These are phyloP conservation scores for Physaria fendleri DNA, from an alignment of 345 rosid genomes.

Conservation along the genomic window DNA sequence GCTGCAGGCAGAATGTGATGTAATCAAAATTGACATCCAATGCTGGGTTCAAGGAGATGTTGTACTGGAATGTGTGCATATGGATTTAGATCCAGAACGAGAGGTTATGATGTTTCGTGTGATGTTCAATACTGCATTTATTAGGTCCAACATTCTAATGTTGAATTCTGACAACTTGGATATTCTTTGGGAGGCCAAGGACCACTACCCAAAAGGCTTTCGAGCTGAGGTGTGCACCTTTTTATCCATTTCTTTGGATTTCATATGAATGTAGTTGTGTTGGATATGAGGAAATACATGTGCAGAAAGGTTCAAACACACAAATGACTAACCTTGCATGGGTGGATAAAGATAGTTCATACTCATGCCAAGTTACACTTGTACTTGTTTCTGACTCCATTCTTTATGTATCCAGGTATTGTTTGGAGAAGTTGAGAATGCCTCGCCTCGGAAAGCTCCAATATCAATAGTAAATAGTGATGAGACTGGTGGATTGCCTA, in stretches of 20 bases:
- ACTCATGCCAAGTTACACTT: neutral
- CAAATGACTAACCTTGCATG: neutral
- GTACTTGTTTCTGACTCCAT: constrained; percentile 16
- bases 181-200: constrained; percentile 95
- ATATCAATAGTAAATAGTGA: constrained; percentile 72
- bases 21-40: constrained; percentile 91
- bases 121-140: constrained; percentile 96
- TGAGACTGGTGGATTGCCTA: constrained; percentile 94
- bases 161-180: constrained; percentile 92
- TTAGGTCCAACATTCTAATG: constrained; percentile 94
- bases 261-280: neutral
- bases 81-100: constrained; percentile 85
- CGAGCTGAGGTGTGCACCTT: constrained; percentile 69
- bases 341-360: neutral
- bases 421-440: constrained; percentile 83
- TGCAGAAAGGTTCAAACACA: constrained; percentile 1
- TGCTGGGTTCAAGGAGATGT: constrained; percentile 98
- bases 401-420: constrained; percentile 53
- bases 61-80: constrained; percentile 92
- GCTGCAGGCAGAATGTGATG: constrained; percentile 88
- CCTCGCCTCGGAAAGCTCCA: constrained; percentile 59
- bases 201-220: constrained; percentile 86
- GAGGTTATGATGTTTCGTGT: constrained; percentile 98
- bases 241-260: neutral
- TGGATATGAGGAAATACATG: constrained; percentile 11